Base-by-base conservation (phyloP, 116 monocot species). In the Iris pallida region DNA sequence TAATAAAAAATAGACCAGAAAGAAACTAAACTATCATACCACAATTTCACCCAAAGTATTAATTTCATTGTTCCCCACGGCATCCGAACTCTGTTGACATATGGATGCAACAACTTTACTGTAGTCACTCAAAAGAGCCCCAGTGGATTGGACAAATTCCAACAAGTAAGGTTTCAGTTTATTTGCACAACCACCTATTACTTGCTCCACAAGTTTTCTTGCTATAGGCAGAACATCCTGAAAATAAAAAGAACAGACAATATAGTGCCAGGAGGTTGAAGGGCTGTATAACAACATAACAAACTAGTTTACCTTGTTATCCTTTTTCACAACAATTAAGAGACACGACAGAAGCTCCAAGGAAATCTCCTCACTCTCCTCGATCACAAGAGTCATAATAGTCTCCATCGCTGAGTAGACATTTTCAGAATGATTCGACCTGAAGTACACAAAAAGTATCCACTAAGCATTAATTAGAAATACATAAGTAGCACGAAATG, bases 361-460 rank as follows among this genome's bases (percentile, higher is more conserved):
- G 0, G 87, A 71, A 42, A 94, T 78, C 30, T 90, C 87, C 70
- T 94, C 90, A 78, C 90, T 90, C 66, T 94, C 94, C 51, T 90
- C 90, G 53, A 94, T 53, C 9, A 90, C 85, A 60, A 94, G 76
- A 16, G 78, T 68, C 90, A 94, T 87, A 58, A 94, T 87, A 14
- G 79, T 81, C 65, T 85, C 83, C 87, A 94, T 94, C 6, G 83
- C 71, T 13, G 77, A 74, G 59, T 81, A 83, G 17, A 90, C 81
- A 67, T 65, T 83, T 45, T 79, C 81, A 42, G 79, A n/a, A 78
- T 90, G 87, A 42, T 78, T 48, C 53, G 74, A 47, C 68, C 93
- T 93, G 82, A 58, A 80, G 64, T 18, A 43, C 16, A 41, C 6
- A 20, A 53, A 16, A 43, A n/a, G 16, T 42, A 42, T 7, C 51